phyloP scores from a whole-genome alignment of 2,329 filamentous ascomycete genomes.

The Beauveria sp. region DNA sequence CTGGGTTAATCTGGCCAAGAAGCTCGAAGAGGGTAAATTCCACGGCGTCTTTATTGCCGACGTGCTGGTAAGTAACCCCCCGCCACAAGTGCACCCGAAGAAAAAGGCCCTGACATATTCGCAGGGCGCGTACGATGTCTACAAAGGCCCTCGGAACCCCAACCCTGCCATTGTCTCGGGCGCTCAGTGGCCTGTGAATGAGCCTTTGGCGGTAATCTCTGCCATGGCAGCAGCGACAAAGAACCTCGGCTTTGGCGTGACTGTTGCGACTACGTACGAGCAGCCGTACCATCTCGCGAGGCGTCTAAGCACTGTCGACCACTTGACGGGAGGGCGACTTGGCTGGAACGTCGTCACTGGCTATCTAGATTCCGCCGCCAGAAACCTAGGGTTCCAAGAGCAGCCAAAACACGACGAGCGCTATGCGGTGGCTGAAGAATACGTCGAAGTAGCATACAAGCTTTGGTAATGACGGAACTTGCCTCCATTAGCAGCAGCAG shows the following conservation, averaged over 20 bases:
- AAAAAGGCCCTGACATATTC: no score
- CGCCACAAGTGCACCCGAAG: no score
- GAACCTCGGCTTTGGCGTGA: constrained; percentile 62
- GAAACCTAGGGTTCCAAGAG: constrained; percentile 50
- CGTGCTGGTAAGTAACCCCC: constrained; percentile 30
- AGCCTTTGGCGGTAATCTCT: constrained; percentile 52
- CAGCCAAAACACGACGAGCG: constrained; percentile 44
- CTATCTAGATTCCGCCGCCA: constrained; percentile 59
- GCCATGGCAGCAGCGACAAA: constrained; percentile 62
- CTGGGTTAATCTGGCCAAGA: constrained; percentile 49
- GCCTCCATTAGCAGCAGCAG: background rate
- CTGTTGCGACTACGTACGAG: constrained; percentile 61
- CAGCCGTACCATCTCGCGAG: constrained; percentile 60
- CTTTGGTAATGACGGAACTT: constrained; percentile 37
- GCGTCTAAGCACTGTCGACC: constrained; percentile 58
- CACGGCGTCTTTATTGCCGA: constrained; percentile 63
- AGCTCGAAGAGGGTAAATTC: constrained; percentile 42
- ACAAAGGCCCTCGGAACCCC: constrained; percentile 45
- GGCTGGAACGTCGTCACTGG: constrained; percentile 54
- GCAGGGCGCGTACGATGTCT: constrained; percentile 59
- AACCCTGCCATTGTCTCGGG: constrained; percentile 53
- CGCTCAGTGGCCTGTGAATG: constrained; percentile 65
- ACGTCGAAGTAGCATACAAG: constrained; percentile 50
- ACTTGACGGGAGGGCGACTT: constrained; percentile 53
- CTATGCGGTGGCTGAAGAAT: constrained; percentile 55